A percentile compares a stretch with the other conserved stretches of the same genome.
Conservation (phyloP, 2,329 filamentous ascomycete genomes). For the Epichloe baconii region DNA sequence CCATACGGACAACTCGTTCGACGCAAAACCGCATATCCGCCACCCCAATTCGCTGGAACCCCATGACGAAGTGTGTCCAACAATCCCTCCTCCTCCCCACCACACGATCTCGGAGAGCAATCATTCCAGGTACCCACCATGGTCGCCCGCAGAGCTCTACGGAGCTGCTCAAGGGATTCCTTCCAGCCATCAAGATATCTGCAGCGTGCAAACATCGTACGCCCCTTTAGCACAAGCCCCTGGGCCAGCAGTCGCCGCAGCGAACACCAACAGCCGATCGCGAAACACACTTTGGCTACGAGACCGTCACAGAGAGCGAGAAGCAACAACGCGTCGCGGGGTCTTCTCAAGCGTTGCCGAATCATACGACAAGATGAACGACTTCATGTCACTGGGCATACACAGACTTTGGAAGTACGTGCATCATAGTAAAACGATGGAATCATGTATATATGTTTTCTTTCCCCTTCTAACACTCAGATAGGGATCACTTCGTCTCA, state of each 20-base stretch:
- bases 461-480: background rate
- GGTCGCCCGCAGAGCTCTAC: slow-evolving; percentile 18
- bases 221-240: slow-evolving; percentile 17
- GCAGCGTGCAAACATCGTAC: slow-evolving; percentile 8
- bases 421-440: background rate
- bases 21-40: background rate
- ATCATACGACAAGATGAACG: slow-evolving; percentile 97
- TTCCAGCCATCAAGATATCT: slow-evolving; percentile 9
- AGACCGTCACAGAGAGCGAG: slow-evolving; percentile 67
- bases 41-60: no score
- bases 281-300: slow-evolving; percentile 83
- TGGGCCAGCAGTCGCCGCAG: slow-evolving; percentile 10
- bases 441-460: background rate
- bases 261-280: slow-evolving; percentile 27
- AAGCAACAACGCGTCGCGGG: slow-evolving; percentile 62
- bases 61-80: no score
- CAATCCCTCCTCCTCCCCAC: background rate
- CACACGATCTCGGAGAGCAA: background rate
- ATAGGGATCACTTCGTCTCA: slow-evolving; percentile 81
- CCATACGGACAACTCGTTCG: background rate
- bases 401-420: slow-evolving; percentile 82
- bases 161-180: slow-evolving; percentile 14
- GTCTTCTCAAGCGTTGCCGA: slow-evolving; percentile 94
- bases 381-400: slow-evolving; percentile 95
- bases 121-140: slow-evolving; percentile 7